These are phyloP conservation scores for Pyrenula aspistea DNA, from an alignment of 495 filamentous ascomycete genomes.

Conservation along the genomic window DNA sequence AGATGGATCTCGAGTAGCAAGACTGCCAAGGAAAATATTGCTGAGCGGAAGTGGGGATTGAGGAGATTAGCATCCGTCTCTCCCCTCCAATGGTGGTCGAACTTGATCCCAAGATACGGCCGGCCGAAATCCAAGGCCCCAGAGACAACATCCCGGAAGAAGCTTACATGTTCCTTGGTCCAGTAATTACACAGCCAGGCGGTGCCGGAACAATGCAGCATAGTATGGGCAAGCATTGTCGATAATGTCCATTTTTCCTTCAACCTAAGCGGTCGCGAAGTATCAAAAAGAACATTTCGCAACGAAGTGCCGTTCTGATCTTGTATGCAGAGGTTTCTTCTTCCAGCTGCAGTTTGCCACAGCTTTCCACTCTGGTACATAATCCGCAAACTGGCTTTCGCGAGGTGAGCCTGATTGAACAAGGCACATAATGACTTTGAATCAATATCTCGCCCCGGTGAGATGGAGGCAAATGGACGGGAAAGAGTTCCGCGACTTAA, in stretches of 20 bases:
- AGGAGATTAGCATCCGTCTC: neutral
- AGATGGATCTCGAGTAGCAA: neutral
- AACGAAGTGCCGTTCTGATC: neutral
- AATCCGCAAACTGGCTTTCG: neutral
- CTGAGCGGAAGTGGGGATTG: neutral
- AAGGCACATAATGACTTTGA: neutral
- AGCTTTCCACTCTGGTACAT: neutral
- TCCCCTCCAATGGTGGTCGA: neutral
- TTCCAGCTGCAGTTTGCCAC: neutral
- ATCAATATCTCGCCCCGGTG: neutral
- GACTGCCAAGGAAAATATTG: neutral
- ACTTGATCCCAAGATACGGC: neutral
- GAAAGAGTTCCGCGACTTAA: neutral
- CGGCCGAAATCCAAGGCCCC: neutral
- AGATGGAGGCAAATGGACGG: neutral
- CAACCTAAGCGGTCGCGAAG: neutral
- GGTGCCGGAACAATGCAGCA: neutral
- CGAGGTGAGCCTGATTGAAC: neutral
- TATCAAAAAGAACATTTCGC: neutral
- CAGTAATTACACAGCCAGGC: neutral
- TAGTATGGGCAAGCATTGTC: neutral
- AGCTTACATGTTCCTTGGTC: neutral
- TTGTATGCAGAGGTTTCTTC: neutral
- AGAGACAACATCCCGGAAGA: neutral
- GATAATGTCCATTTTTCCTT: neutral